A percentile compares a stretch with the other conserved stretches of the same genome.
Conservation (phyloP, 306 rosid genomes). For the Vachellia collinsii region DNA sequence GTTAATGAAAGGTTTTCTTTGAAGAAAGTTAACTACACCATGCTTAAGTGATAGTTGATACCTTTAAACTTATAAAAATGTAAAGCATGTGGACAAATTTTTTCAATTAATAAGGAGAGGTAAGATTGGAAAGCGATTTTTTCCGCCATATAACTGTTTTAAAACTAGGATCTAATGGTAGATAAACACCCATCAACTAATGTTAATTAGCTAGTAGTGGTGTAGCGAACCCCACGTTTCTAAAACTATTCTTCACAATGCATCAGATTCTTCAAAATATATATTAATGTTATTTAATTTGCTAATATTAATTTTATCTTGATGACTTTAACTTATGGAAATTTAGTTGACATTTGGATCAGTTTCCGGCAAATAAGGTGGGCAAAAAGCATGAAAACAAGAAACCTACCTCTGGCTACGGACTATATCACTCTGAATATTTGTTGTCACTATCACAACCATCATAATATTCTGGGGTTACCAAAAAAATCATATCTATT, state of each 20-base stretch:
- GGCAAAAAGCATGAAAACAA: neutral
- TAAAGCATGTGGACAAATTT: too few species aligned
- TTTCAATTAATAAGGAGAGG: too few species aligned
- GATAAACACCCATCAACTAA: neutral
- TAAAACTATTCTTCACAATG: neutral
- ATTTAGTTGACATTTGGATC: constrained; percentile 29
- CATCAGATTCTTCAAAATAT: constrained; percentile 14
- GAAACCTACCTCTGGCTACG: too few species aligned
- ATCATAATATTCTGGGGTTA: neutral
- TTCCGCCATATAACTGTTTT: too few species aligned
- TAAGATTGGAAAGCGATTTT: too few species aligned
- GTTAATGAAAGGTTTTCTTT: too few species aligned
- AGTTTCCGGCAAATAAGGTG: neutral
- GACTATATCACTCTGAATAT: neutral
- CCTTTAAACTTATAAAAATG: too few species aligned
- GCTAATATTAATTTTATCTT: neutral
- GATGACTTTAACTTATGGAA: constrained; percentile 32
- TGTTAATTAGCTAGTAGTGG: too few species aligned
- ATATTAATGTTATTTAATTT: neutral
- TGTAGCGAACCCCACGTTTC: constrained; percentile 12
- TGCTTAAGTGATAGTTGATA: too few species aligned
- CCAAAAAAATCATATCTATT: neutral
- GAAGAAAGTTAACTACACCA: too few species aligned
- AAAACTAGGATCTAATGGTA: too few species aligned
- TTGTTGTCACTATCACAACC: neutral